Base-by-base conservation (phyloP, 257 asterid species). In the Petunia secreta region DNA sequence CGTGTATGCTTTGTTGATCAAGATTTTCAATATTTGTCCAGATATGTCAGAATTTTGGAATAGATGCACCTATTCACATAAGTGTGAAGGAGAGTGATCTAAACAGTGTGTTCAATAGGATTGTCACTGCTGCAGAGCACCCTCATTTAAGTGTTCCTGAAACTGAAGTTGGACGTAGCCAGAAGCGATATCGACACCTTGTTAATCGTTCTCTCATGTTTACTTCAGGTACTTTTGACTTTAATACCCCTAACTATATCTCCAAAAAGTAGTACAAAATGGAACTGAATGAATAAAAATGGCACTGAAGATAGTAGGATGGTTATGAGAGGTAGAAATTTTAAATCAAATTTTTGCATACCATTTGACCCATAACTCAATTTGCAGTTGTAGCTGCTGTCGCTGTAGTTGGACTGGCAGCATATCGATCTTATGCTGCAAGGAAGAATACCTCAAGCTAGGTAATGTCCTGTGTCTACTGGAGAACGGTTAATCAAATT, bases 111-210 rank as follows among this genome's bases (percentile, higher is more conserved):
- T 95, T 94, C 83, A 88, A 89, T 63, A 92, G 93, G 88, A 91
- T 95, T 82, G 84, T 94, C 80, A 87, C 77, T 60, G 96, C 97
- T 53, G 99, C 98, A 44, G 97, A 91, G 86, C 91, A 82, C 68
- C 99, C 98, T 77, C 95, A 95, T 88, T 83, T 92, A 80, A 88
- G 91, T 79, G 85, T 94, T 86, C 99, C 99, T 5, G 98, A 95
- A 90, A 95, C 98, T 82, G 94, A 89, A 76, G 52, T 81, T 69
- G 97, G 98, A 3, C 96, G 97, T 66, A 91, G 83, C 63, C 89
- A 85, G 87, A 94, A 92, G 85, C 88, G 86, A 77, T 84, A 84
- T 82, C 91, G 87, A 71, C 89, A 80, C 82, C 82, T 93, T 62
- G 90, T 92, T 75, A 92, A 87, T 76, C 88, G 89, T 80, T 85